Percentiles rank a stretch among this genome's conserved stretches.
phyloP scores from a whole-genome alignment of 768 basidiomycete genomes.

The Mrakia blollopis region DNA sequence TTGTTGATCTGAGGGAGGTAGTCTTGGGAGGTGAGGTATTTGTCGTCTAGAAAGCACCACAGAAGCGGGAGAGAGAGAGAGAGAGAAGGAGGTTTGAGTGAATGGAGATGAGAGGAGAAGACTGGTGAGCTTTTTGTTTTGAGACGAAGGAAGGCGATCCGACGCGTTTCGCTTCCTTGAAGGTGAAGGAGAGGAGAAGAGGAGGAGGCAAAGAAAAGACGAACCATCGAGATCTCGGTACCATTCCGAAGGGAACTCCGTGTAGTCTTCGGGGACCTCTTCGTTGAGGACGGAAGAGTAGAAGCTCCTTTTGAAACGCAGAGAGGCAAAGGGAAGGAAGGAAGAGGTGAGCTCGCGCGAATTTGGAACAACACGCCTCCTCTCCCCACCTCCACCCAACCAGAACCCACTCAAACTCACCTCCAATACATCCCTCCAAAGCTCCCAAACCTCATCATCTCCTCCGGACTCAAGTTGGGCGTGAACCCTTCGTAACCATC shows the following conservation, averaged over 20 bases:
- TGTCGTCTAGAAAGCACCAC: neutral
- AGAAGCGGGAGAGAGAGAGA: too few relatives aligned
- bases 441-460: conserved; percentile 18
- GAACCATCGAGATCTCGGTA: conserved; percentile 18
- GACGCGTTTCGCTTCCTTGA: too few relatives aligned
- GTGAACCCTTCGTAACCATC: conserved; percentile 30
- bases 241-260: conserved; percentile 17
- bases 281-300: conserved; percentile 8
- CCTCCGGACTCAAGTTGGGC: conserved; percentile 28
- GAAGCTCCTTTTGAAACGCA: neutral
- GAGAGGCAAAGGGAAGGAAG: neutral
- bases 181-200: neutral
- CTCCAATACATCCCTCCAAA: conserved; percentile 28
- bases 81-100: neutral
- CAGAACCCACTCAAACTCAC: neutral
- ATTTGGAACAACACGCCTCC: neutral
- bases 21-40: conserved; percentile 14
- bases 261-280: neutral
- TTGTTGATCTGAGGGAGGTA: conserved; percentile 32
- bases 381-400: neutral
- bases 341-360: too few relatives aligned
- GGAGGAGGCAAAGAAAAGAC: neutral
- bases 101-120: neutral
- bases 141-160: too few relatives aligned
- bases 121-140: too few relatives aligned